These are phyloP conservation scores for Tuber aestivum DNA, from an alignment of 495 filamentous ascomycete genomes.

Conservation along the genomic window DNA sequence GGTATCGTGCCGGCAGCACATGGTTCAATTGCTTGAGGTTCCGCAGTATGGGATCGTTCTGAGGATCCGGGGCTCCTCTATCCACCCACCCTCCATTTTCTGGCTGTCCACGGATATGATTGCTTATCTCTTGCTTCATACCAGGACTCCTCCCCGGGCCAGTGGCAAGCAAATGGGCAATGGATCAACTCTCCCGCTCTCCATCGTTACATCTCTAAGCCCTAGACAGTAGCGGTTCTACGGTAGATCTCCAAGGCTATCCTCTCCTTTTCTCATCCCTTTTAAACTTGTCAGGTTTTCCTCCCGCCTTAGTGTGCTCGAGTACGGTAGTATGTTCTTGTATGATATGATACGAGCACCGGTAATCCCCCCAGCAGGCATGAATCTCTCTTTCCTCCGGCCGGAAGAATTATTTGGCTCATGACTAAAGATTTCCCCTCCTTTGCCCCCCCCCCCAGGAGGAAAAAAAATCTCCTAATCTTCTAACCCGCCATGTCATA, in stretches of 20 bases:
- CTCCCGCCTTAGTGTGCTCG: neutral
- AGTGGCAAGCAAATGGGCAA: neutral
- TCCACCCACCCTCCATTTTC: neutral
- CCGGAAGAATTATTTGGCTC: neutral
- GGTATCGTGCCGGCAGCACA: neutral
- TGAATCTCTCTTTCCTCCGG: neutral
- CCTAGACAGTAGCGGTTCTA: neutral
- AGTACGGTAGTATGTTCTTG: no score
- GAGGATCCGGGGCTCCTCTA: neutral
- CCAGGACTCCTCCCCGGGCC: no score
- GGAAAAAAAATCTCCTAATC: neutral
- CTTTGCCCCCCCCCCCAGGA: neutral
- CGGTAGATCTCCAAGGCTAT: neutral
- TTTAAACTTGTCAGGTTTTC: neutral
- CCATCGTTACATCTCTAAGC: neutral
- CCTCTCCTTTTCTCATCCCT: neutral
- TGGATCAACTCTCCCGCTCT: neutral
- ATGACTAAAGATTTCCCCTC: neutral
- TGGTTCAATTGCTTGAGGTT: neutral
- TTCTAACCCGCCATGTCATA: neutral
- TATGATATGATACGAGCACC: neutral
- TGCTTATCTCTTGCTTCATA: neutral
- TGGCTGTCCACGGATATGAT: neutral
- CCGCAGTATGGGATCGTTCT: neutral
- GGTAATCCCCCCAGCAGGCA: neutral